Conservation (phyloP, 805 yeast genomes). For the Hanseniaspora osmophila region DNA sequence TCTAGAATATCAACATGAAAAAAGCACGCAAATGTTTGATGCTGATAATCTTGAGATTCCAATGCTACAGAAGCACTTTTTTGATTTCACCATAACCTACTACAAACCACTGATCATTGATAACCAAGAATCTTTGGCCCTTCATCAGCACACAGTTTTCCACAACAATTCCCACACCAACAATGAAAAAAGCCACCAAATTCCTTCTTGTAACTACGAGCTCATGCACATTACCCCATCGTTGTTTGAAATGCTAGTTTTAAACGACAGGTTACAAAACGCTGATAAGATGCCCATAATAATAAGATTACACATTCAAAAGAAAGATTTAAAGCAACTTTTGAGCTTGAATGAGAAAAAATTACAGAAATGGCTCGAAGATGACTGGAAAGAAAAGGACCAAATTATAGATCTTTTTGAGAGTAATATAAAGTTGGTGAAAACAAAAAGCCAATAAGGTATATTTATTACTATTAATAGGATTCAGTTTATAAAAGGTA, state of each 20-base stretch:
- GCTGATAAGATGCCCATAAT: slow-evolving; percentile 16
- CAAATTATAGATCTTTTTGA: slow-evolving; percentile 28
- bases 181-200: background rate
- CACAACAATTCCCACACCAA: background rate
- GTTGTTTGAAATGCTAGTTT: slow-evolving; percentile 15
- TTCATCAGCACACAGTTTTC: background rate
- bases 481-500: background rate
- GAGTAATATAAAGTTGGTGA: slow-evolving; percentile 15
- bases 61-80: slow-evolving; percentile 7
- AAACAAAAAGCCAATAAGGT: background rate
- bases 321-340: slow-evolving; percentile 30
- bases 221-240: slow-evolving; percentile 22
- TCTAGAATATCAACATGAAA: slow-evolving; percentile 3
- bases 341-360: slow-evolving; percentile 40
- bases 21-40: slow-evolving; percentile 5
- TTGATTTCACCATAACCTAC: slow-evolving; percentile 26
- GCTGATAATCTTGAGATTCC: slow-evolving; percentile 6
- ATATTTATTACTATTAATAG: background rate
- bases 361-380: slow-evolving; percentile 65
- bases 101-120: slow-evolving; percentile 19
- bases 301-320: slow-evolving; percentile 32
- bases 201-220: slow-evolving; percentile 8
- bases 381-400: slow-evolving; percentile 61
- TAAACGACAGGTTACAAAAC: slow-evolving; percentile 4
- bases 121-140: slow-evolving; percentile 5